Conservation (phyloP, 2,329 filamentous ascomycete species). For the Calcarisporium arbuscula region DNA sequence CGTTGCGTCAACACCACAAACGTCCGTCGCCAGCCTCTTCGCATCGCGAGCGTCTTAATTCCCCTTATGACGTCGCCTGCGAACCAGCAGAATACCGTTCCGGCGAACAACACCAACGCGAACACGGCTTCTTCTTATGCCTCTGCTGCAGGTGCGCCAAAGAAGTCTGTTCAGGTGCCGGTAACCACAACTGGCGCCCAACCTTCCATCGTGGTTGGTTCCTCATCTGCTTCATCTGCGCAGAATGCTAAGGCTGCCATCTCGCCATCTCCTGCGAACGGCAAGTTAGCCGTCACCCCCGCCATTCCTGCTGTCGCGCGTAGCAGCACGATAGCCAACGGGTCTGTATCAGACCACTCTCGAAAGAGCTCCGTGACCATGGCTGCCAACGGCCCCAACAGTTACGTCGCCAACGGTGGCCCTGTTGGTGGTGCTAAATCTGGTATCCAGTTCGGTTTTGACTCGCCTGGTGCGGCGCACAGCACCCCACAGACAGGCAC, state of each 20-base stretch:
- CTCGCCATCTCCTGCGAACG: conserved; percentile 77
- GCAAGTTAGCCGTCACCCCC: conserved; percentile 65
- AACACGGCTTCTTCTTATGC: conserved; percentile 58
- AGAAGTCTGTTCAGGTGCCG: conserved; percentile 56
- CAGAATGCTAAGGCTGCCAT: conserved; percentile 53
- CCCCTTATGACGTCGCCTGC: conserved; percentile 56
- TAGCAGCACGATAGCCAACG: conserved; percentile 62
- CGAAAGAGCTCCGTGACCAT: conserved; percentile 90
- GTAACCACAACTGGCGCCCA: conserved; percentile 53
- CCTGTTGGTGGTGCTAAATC: conserved; percentile 50
- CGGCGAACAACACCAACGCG: conserved; percentile 53
- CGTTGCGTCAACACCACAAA: conserved; percentile 13
- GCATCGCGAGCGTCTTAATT: conserved; percentile 23
- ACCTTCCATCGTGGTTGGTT: conserved; percentile 49
- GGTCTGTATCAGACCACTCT: conserved; percentile 62
- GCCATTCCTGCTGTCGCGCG: conserved; percentile 62
- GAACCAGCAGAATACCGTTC: conserved; percentile 45
- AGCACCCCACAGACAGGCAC: conserved; percentile 56
- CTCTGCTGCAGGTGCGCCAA: conserved; percentile 57
- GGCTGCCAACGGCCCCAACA: conserved; percentile 71
- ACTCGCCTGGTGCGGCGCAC: conserved; percentile 60
- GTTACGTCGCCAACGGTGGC: conserved; percentile 72
- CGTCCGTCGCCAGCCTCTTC: conserved; percentile 17
- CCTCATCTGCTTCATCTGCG: conserved; percentile 41
- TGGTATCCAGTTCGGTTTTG: conserved; percentile 77